A percentile compares a stretch with the other conserved stretches of the same genome.
phyloP scores from a whole-genome alignment of 352 stramenopile genomes.

The Phytophthora melonis region DNA sequence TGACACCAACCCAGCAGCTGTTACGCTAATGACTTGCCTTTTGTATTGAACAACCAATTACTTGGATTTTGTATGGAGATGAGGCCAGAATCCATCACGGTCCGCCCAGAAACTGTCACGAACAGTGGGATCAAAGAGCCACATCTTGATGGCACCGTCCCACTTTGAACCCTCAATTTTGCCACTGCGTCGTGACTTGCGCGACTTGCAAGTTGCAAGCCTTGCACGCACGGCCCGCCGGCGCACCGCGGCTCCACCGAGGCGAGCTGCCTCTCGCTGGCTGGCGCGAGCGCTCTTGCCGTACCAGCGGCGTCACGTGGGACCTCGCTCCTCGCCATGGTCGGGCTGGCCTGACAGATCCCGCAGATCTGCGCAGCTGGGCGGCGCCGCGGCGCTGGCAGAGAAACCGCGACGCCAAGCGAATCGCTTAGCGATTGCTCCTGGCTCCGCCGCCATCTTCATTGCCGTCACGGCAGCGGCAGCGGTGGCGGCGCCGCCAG shows the following conservation, averaged over 20 bases:
- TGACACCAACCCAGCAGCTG: constrained; percentile 22
- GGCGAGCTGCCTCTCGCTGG: no score
- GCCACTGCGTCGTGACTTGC: constrained; percentile 14
- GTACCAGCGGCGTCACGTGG: constrained; percentile 25
- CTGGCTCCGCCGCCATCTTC: not conserved
- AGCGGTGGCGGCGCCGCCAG: not conserved
- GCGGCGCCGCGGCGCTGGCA: constrained; percentile 2
- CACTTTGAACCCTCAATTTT: constrained; percentile 7
- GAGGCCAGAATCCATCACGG: constrained; percentile 36
- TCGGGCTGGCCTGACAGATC: constrained; percentile 24
- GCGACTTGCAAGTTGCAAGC: not conserved
- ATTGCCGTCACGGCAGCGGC: not conserved
- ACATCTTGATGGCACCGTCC: constrained; percentile 33
- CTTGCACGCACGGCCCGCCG: no score
- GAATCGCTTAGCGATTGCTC: constrained; percentile 1
- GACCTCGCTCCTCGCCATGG: constrained; percentile 11
- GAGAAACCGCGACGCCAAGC: constrained; percentile 13
- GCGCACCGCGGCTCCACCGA: no score
- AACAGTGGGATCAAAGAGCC: constrained; percentile 16
- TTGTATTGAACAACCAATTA: not conserved
- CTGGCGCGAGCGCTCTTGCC: not conserved
- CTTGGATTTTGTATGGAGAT: constrained; percentile 6
- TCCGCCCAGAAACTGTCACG: constrained; percentile 42
- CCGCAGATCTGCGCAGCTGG: constrained; percentile 31
- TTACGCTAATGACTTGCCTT: not conserved